These are phyloP conservation scores for Gillenia trifoliata DNA, from an alignment of 306 rosid genomes.

Conservation along the genomic window DNA sequence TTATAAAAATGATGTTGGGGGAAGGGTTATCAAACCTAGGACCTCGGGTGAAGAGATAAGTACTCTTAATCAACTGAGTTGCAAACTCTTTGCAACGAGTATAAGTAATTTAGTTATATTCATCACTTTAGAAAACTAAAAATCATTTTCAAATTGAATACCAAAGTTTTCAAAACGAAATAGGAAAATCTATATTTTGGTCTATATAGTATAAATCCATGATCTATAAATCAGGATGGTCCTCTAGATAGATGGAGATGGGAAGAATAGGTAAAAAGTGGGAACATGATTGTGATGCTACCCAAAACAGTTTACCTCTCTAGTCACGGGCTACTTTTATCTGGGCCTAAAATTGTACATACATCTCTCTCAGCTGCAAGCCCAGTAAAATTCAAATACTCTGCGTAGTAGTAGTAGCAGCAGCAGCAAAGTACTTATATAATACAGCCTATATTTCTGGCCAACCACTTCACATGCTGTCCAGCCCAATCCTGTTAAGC, in stretches of 20 bases:
- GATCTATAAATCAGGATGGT: neutral
- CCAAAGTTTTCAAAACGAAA: neutral
- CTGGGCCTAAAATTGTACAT: constrained; percentile 20
- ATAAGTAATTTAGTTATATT: too few relatives aligned
- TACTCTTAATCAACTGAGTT: too few relatives aligned
- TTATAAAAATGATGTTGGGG: neutral
- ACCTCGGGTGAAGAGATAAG: neutral
- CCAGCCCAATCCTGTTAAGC: constrained; percentile 54
- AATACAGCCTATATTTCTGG: constrained; percentile 1
- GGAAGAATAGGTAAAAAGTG: neutral
- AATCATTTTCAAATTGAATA: too few relatives aligned
- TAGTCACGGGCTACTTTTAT: neutral
- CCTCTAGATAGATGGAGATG: neutral
- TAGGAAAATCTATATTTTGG: neutral
- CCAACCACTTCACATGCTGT: constrained; percentile 37
- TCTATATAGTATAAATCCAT: too few relatives aligned
- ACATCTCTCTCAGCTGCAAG: neutral
- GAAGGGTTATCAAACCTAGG: neutral
- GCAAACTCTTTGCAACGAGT: too few relatives aligned
- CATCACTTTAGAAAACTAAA: too few relatives aligned
- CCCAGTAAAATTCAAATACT: constrained; percentile 15
- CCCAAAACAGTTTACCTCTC: neutral
- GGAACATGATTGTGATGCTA: neutral
- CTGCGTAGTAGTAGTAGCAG: too few relatives aligned
- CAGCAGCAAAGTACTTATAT: too few relatives aligned